A percentile compares a stretch with the other conserved stretches of the same genome.
phyloP scores from a whole-genome alignment of 768 basidiomycete species.

The Suillus subluteus region DNA sequence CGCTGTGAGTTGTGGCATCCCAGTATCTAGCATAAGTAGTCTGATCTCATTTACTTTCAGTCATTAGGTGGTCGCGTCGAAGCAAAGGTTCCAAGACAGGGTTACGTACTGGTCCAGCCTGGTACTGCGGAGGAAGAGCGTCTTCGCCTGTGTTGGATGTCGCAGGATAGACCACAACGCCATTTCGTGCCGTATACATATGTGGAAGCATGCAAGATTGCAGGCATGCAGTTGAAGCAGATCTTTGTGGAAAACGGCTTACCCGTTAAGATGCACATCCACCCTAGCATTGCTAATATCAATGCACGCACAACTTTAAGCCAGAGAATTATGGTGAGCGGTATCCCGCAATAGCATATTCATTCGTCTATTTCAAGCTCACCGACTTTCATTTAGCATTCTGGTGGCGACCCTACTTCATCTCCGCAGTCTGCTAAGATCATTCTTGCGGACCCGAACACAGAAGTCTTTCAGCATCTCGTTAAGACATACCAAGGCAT shows the following conservation, averaged over 20 bases:
- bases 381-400: conserved; percentile 53
- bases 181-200: conserved; percentile 82
- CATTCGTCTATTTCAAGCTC: conserved; percentile 2
- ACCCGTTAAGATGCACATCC: conserved; percentile 79
- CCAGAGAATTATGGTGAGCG: conserved; percentile 68
- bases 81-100: conserved; percentile 75
- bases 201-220: conserved; percentile 84
- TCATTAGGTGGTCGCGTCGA: conserved; percentile 78
- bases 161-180: conserved; percentile 69
- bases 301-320: conserved; percentile 70
- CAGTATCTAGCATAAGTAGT: conserved; percentile 7
- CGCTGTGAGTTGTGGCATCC: conserved; percentile 45
- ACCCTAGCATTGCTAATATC: conserved; percentile 77
- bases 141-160: conserved; percentile 74
- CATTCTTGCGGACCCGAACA: conserved; percentile 80
- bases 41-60: conserved; percentile 38
- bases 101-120: conserved; percentile 72
- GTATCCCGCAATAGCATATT: conserved; percentile 12
- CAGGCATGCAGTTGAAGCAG: conserved; percentile 71
- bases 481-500: conserved; percentile 73
- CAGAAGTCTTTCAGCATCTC: conserved; percentile 74
- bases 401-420: conserved; percentile 77
- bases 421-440: conserved; percentile 73
- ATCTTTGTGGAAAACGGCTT: conserved; percentile 70
- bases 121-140: conserved; percentile 74